These are phyloP conservation scores for Aspergillus conjunctus DNA, from an alignment of 495 filamentous ascomycete genomes.

Conservation along the genomic window DNA sequence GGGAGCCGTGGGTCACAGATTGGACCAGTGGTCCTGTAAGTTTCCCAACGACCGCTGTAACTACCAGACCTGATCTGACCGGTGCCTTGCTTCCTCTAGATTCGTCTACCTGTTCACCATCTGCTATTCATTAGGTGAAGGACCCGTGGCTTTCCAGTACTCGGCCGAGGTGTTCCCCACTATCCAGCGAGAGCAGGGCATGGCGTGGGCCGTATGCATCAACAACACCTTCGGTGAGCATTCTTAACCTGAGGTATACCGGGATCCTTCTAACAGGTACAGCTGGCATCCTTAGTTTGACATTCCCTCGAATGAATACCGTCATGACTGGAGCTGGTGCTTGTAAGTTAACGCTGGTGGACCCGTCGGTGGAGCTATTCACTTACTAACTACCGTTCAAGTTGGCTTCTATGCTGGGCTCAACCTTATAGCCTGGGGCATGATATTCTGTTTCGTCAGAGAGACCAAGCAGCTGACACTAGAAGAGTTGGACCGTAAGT, in stretches of 20 bases:
- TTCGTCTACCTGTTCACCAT: constrained; percentile 49
- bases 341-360: constrained; percentile 32
- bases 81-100: constrained; percentile 16
- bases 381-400: neutral
- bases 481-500: constrained; percentile 42
- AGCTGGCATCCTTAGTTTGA: constrained; percentile 51
- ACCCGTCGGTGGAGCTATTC: neutral
- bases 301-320: constrained; percentile 49
- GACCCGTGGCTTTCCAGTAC: constrained; percentile 55
- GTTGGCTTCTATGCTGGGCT: constrained; percentile 56
- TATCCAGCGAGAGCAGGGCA: constrained; percentile 49
- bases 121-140: constrained; percentile 50
- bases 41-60: neutral
- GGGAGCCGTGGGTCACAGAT: constrained; percentile 23
- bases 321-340: constrained; percentile 53
- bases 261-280: constrained; percentile 13
- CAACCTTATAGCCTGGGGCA: constrained; percentile 50
- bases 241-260: neutral
- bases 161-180: constrained; percentile 55
- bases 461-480: constrained; percentile 52
- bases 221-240: constrained; percentile 48
- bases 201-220: constrained; percentile 49
- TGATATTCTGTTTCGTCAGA: constrained; percentile 54
- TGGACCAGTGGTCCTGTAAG: constrained; percentile 36
- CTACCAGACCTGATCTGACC: neutral